Percentiles rank a stretch among this genome's conserved stretches.
Evolutionary conservation across 257 asterid genomes (phyloP).

Genomic region (Solanum habrochaites): DNA sequence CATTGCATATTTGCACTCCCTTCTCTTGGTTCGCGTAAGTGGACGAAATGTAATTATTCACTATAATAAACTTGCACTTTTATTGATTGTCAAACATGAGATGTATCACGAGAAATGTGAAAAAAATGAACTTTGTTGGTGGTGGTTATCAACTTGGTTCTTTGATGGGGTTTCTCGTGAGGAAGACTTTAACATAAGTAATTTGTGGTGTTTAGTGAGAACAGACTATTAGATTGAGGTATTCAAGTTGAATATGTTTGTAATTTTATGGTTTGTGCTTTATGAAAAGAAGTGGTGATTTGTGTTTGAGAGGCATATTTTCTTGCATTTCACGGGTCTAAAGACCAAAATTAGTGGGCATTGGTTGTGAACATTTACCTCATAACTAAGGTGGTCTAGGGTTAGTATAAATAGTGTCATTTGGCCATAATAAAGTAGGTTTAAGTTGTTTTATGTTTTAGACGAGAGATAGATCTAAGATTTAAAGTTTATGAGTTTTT

Average conservation of each 20-base stretch:
- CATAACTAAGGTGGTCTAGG: background rate
- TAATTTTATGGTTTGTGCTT: background rate
- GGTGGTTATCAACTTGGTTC: background rate
- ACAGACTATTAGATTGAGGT: background rate
- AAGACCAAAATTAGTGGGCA: background rate
- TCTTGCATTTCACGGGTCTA: background rate
- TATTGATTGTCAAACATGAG: background rate
- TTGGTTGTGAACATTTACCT: background rate
- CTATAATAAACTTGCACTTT: background rate
- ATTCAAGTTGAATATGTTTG: background rate
- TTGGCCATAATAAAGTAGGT: background rate
- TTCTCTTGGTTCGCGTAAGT: background rate
- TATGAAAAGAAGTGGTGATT: background rate
- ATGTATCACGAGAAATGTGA: constrained; percentile 23
- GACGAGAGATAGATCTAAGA: fast-evolving
- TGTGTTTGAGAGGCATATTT: background rate
- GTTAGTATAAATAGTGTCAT: background rate
- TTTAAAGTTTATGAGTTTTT: background rate
- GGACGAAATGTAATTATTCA: background rate
- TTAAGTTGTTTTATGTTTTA: background rate
- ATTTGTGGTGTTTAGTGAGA: constrained; percentile 8
- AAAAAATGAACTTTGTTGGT: background rate
- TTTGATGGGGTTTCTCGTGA: constrained; percentile 31
- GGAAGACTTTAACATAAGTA: background rate
- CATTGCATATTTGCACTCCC: constrained; percentile 28